These are phyloP conservation scores for Tetracladium setigerum DNA, from an alignment of 495 filamentous ascomycete species.

Conservation along the genomic window DNA sequence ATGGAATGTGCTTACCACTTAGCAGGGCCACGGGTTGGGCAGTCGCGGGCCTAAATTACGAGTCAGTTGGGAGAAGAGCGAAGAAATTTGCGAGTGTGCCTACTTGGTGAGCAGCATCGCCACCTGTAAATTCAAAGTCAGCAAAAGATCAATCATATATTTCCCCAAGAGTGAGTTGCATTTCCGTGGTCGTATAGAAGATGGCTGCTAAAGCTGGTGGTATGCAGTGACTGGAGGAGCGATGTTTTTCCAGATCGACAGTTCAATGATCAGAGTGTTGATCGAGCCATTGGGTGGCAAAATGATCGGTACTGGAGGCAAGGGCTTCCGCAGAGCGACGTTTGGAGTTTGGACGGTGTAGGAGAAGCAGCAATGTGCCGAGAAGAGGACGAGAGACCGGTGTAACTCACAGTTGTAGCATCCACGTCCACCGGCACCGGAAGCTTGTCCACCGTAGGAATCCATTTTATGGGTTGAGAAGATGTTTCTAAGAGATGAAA, in stretches of 20 bases:
- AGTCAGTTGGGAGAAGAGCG: slow-evolving; percentile 10
- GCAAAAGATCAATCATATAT: slow-evolving; percentile 1
- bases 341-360: slow-evolving; percentile 19
- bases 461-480: slow-evolving; percentile 35
- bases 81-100: not conserved
- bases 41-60: slow-evolving; percentile 58
- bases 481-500: slow-evolving; percentile 17
- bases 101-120: slow-evolving; percentile 70
- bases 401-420: slow-evolving; percentile 75
- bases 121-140: slow-evolving; percentile 43
- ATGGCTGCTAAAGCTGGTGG: not conserved
- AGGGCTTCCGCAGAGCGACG: not conserved
- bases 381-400: slow-evolving; percentile 15
- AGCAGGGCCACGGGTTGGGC: slow-evolving; percentile 85
- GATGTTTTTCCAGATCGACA: not conserved
- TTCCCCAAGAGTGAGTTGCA: not conserved
- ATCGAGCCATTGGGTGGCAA: slow-evolving; percentile 2
- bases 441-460: slow-evolving; percentile 22
- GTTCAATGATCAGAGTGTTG: slow-evolving; percentile 8
- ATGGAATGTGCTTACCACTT: slow-evolving; percentile 58
- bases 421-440: slow-evolving; percentile 33
- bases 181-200: not conserved
- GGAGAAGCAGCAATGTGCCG: slow-evolving; percentile 12
- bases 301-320: not conserved
- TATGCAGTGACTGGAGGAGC: not conserved